Base-by-base conservation (phyloP, 768 basidiomycete genomes). In the Panus rudis region DNA sequence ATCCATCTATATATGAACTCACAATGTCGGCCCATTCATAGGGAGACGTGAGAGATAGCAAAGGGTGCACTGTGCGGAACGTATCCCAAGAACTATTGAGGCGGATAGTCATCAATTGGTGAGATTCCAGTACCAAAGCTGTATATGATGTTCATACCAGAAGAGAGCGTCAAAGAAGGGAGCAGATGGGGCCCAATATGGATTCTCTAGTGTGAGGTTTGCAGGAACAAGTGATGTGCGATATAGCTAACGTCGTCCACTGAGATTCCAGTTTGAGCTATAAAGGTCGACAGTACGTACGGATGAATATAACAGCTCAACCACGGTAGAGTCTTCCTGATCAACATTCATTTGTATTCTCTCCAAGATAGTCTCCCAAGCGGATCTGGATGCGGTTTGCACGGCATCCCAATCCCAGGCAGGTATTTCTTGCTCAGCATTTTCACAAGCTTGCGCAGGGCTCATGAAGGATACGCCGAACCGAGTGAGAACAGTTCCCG, bases 141-240 rank as follows among this genome's bases (percentile, higher is more conserved):
- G 33, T 22, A 37, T 25, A 25, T 8, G n/a, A 17, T n/a, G 26
- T 20, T 47, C 61, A 41, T 38, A 71, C 73, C 72, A 74, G 57
- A 75, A 75, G 24, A 74, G 52, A 2, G 73, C 68, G 38, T 76
- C 73, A 41, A 67, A 76, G 54, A 73, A 76, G 2, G 73, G 70
- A 54, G 63, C 68, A 2, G 59, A 42, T 5, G 67, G 68, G 0
- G 56, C 59, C 73, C 72, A 76, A 48, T 73, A 73, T 1, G 72
- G 73, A 42, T 76, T 76, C 47, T 76, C 73, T 25, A 52, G 60
- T 1, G 73, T 73, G 43, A 72, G 46, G 47, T 76, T 76, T 0
- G 72, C 71, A 2, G 73, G 73, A 7, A 74, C 72, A n/a, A 76
- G 57, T 11, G 68, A 67, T 1, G 67, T 61, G 25, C 73, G 70